Conservation (phyloP, 148 eudicot genomes). For the Rhododendron simsii region DNA sequence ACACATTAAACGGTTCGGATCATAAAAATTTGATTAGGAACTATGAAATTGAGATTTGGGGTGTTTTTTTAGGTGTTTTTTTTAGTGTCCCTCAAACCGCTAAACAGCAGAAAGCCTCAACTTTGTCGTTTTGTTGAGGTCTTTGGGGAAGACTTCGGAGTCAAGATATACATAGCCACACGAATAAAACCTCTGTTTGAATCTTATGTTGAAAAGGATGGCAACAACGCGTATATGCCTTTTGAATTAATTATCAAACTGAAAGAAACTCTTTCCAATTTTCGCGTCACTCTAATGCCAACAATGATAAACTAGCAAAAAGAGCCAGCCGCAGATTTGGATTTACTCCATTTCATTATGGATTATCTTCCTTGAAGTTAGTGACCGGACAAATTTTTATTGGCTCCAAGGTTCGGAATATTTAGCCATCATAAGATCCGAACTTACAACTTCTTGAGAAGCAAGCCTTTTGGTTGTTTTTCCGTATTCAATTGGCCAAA, state of each 20-base stretch:
- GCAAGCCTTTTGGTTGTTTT: neutral
- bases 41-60: too few species aligned
- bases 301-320: neutral
- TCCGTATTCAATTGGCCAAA: neutral
- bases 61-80: too few species aligned
- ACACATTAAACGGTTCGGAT: too few species aligned
- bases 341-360: neutral
- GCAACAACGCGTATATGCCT: neutral
- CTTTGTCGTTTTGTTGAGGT: neutral
- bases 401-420: too few species aligned
- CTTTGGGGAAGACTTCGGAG: constrained; percentile 13
- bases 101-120: too few species aligned
- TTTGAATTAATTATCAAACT: neutral
- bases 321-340: neutral
- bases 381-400: too few species aligned
- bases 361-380: neutral
- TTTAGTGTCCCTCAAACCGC: too few species aligned
- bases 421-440: too few species aligned
- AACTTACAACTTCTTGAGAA: too few species aligned
- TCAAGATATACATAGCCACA: neutral
- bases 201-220: neutral
- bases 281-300: neutral
- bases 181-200: neutral
- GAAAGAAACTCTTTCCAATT: neutral
- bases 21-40: too few species aligned